Conservation (phyloP, 768 basidiomycete genomes). For the Strobilomyces echinocephalus region DNA sequence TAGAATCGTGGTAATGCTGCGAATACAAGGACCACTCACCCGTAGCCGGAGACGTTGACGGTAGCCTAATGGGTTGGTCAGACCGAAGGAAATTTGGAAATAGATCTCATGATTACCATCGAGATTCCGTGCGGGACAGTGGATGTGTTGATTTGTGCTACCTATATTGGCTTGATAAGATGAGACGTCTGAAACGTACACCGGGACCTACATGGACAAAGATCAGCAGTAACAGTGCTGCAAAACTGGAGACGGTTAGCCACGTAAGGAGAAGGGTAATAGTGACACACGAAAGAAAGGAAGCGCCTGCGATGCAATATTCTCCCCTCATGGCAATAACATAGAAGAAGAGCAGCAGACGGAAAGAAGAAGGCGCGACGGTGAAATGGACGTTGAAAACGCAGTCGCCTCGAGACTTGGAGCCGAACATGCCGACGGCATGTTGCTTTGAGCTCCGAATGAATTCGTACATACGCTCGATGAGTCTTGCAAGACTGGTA, state of each 20-base stretch:
- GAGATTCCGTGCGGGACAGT: conserved; percentile 64
- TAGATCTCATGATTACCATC: conserved; percentile 48
- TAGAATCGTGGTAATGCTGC: background rate
- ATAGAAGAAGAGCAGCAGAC: conserved; percentile 18
- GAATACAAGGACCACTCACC: conserved; percentile 39
- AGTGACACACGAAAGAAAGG: conserved; percentile 62
- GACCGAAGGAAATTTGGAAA: conserved; percentile 1
- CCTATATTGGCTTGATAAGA: conserved; percentile 39
- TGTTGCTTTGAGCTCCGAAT: conserved; percentile 12
- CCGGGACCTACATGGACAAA: conserved; percentile 67
- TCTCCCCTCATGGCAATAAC: conserved; percentile 59
- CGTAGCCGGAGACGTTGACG: conserved; percentile 67
- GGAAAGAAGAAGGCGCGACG: conserved; percentile 14
- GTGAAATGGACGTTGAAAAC: conserved; percentile 18
- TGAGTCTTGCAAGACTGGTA: background rate
- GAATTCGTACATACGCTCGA: background rate
- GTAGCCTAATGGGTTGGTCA: conserved; percentile 44
- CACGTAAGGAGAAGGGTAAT: conserved; percentile 2
- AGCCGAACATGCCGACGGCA: conserved; percentile 17
- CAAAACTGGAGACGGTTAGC: conserved; percentile 19
- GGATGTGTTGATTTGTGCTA: conserved; percentile 79
- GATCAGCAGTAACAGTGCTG: conserved; percentile 57
- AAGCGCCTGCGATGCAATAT: conserved; percentile 67
- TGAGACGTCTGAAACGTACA: conserved; percentile 10
- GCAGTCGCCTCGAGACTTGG: conserved; percentile 18